Evolutionary conservation across 768 basidiomycete species (phyloP).

Genomic region (Udeniomyces megalosporus): DNA sequence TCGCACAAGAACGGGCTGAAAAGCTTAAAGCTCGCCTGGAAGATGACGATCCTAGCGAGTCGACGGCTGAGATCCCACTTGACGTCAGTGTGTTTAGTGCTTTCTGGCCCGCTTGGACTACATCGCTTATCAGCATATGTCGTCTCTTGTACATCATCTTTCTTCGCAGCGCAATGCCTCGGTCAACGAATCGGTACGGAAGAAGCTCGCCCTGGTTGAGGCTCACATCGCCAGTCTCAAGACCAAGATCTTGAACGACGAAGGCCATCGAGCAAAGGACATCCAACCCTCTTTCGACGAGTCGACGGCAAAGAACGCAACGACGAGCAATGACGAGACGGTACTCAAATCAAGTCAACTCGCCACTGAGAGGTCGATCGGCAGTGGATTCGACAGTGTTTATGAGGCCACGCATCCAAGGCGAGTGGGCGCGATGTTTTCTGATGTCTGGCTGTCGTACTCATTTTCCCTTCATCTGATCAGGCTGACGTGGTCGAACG

Average conservation of each 20-base stretch:
- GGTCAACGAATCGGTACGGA: not conserved
- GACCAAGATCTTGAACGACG: not conserved
- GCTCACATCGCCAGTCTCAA: conserved; percentile 45
- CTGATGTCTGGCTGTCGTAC: too few relatives aligned
- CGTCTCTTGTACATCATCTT: too few relatives aligned
- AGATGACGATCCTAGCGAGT: not conserved
- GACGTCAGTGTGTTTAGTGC: too few relatives aligned
- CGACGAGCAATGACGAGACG: not conserved
- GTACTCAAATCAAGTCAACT: not conserved
- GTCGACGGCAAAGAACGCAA: not conserved
- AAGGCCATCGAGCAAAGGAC: not conserved
- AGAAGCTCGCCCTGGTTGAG: conserved; percentile 38
- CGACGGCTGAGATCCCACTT: not conserved
- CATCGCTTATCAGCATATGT: too few relatives aligned
- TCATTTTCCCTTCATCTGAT: too few relatives aligned
- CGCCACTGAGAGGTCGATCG: conserved; percentile 19
- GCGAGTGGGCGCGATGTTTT: too few relatives aligned
- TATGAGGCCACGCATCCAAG: conserved; percentile 53
- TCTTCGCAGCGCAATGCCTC: not conserved
- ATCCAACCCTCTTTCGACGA: not conserved
- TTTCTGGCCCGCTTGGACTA: too few relatives aligned
- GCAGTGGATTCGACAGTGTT: conserved; percentile 73
- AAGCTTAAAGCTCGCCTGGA: conserved; percentile 31
- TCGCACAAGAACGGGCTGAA: conserved; percentile 42
- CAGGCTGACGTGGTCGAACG: conserved; percentile 50